Conservation (phyloP, 495 filamentous ascomycete genomes). For the Stereocaulon alpinum region DNA sequence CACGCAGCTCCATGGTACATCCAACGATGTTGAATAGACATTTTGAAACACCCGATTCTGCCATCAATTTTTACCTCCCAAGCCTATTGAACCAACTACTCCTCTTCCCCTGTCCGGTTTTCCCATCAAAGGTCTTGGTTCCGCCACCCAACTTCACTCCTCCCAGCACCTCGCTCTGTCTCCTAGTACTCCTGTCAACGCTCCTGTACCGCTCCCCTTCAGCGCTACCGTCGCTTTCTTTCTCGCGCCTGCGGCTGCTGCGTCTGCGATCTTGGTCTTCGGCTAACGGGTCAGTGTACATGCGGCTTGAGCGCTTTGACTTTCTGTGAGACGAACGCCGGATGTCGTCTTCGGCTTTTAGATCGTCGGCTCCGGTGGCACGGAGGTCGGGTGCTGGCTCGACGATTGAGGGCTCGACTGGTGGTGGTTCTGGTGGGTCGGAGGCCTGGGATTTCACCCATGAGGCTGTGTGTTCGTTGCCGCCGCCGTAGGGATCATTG, state of each 20-base stretch:
- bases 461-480: constrained; percentile 46
- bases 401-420: constrained; percentile 42
- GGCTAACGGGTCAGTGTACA: constrained; percentile 21
- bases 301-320: constrained; percentile 16
- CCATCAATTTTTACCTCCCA: neutral
- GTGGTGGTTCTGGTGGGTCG: constrained; percentile 50
- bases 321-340: constrained; percentile 21
- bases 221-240: constrained; percentile 29
- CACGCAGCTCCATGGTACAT: neutral
- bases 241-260: constrained; percentile 30
- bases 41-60: neutral
- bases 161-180: constrained; percentile 30
- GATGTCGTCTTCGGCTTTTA: constrained; percentile 14
- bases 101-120: constrained; percentile 28
- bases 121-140: constrained; percentile 20
- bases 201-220: constrained; percentile 27
- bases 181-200: constrained; percentile 33
- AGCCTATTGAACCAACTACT: constrained; percentile 42
- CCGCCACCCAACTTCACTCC: constrained; percentile 29
- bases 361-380: constrained; percentile 8
- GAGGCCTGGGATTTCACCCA: constrained; percentile 49
- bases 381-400: constrained; percentile 38
- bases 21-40: neutral
- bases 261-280: constrained; percentile 20
- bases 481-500: constrained; percentile 25